phyloP scores from a whole-genome alignment of 2,329 filamentous ascomycete genomes.

The Penicillium sp. region DNA sequence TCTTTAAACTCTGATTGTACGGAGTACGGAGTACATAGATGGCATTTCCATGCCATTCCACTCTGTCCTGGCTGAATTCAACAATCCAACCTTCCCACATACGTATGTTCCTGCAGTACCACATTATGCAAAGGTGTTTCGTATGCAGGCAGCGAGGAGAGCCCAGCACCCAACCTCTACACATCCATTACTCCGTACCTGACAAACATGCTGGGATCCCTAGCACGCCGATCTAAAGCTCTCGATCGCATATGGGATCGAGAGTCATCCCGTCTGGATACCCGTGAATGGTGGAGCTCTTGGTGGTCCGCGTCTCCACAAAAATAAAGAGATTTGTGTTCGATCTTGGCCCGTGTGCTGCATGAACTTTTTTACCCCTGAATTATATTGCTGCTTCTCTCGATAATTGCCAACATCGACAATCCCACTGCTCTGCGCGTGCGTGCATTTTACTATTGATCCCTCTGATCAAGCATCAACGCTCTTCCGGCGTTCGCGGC shows the following conservation, averaged over 20 bases:
- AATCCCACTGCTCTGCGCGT: too few relatives aligned
- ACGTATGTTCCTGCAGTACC: not conserved
- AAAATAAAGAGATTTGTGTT: not conserved
- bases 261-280: not conserved
- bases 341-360: conserved; percentile 1
- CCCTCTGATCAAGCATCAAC: not conserved
- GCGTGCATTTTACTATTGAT: not conserved
- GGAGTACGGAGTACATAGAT: not conserved
- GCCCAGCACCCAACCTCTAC: not conserved
- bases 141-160: conserved; percentile 6
- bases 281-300: not conserved
- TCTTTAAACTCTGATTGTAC: not conserved
- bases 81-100: not conserved
- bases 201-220: not conserved
- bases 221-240: conserved; percentile 1
- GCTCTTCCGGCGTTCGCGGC: not conserved
- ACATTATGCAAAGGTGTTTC: conserved; percentile 3
- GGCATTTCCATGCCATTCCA: not conserved
- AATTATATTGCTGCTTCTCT: not conserved
- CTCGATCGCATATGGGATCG: not conserved
- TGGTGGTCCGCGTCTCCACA: not conserved
- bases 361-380: not conserved
- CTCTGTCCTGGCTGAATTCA: not conserved
- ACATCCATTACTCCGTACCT: not conserved
- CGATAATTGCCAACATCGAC: too few relatives aligned